phyloP scores from a whole-genome alignment of 2,329 filamentous ascomycete genomes.

The Penicillium sp. region DNA sequence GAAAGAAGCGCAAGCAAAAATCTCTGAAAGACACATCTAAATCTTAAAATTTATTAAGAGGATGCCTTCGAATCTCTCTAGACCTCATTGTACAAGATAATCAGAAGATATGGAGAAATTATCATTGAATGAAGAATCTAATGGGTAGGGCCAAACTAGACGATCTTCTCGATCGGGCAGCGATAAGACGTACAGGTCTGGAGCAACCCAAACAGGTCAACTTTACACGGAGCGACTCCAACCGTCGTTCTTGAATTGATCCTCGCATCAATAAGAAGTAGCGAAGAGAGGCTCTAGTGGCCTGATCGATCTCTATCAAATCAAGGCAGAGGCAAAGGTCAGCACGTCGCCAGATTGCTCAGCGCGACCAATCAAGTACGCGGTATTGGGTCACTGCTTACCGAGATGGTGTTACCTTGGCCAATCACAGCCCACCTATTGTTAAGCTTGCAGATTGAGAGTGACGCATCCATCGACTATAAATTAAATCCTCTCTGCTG shows the following conservation, averaged over 20 bases:
- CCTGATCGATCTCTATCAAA: conserved; percentile 5
- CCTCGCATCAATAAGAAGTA: neutral
- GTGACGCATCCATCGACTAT: conserved; percentile 18
- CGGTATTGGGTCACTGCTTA: neutral
- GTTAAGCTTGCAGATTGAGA: conserved; percentile 20
- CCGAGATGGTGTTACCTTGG: neutral
- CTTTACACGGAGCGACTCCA: neutral
- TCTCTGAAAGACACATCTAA: too few relatives aligned
- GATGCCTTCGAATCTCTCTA: too few relatives aligned
- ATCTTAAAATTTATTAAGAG: too few relatives aligned
- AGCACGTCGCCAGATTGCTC: neutral
- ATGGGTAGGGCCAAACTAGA: too few relatives aligned
- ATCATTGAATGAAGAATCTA: too few relatives aligned
- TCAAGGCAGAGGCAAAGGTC: conserved; percentile 12
- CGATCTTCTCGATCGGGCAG: too few relatives aligned
- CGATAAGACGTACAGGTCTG: neutral
- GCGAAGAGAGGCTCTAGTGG: neutral
- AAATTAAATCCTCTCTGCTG: neutral
- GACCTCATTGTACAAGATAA: too few relatives aligned
- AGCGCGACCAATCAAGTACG: neutral
- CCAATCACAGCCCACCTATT: conserved; percentile 30
- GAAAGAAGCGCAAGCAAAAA: too few relatives aligned
- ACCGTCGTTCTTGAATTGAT: neutral
- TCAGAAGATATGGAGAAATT: too few relatives aligned
- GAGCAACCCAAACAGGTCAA: neutral